Base-by-base conservation (phyloP, 768 basidiomycete species). In the Pleurotus tuoliensis region DNA sequence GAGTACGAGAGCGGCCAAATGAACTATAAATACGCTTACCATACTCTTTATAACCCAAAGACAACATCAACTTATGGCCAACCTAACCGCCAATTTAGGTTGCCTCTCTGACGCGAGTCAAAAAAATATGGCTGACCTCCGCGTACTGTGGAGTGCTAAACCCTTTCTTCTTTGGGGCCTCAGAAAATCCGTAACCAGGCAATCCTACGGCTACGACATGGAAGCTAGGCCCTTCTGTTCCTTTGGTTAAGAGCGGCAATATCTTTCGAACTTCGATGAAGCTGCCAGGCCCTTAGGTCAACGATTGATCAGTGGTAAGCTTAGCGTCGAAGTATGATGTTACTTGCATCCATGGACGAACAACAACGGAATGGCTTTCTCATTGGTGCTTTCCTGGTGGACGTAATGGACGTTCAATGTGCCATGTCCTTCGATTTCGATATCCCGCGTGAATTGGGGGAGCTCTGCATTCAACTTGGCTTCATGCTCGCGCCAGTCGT, bases 111-210 rank as follows among this genome's bases (percentile, higher is more conserved):
- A 11, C 9, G 1, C 30, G 30, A 30, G 9, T 30, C 7, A 8
- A 30, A 4, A 4, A 8, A 8, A 30, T 30, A 30, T 34, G 30
- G 45, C 68, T 69, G 18, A 78, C 77, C 72, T 81, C 68, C 4
- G 74, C 74, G 53, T 79, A 84, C 47, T 86, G 82, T n/a, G 64
- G 58, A 0, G 69, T 34, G 7, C 60, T 62, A 58, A 86, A 87
- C 0, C 83, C 83, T 57, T 73, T 73, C 63, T 78, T 79, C 48
- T 65, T 79, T 0, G 82, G 77, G 0, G 77, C 81, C 43, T 82
- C 76, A 0, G 85, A 86, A 66, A 85, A 87, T 0, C 82, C 85
- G 65, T 69, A 87, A 0, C 82, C 83, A 7, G 84, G 86, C 13
- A 87, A 61, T 61, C 84, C 80, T 37, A 77, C 59, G 0, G 79